Evolutionary conservation across 345 rosid genomes (phyloP), one percentile per base, ranked within the genome.

Genomic region (Acer negundo): DNA sequence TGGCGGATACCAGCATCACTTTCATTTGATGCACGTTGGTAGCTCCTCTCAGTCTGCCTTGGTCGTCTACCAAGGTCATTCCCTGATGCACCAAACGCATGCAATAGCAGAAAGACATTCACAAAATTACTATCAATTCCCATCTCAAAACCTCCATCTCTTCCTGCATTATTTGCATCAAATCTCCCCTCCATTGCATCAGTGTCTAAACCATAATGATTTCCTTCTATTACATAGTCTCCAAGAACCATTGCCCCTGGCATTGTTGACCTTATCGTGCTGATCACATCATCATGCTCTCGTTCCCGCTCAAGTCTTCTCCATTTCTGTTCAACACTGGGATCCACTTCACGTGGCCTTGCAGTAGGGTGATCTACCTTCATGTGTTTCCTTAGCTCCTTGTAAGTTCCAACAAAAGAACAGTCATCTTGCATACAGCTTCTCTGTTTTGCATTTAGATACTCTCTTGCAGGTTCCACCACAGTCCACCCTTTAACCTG

Each of bases 401-500:
- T 92, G 86, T 82, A 95, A 20, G 89, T 84, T 65, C 98, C 99
- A 70, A 85, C 72, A 64, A 88, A 95, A 19, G 88, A 78, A 78
- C 99, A 95, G 51, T 86, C 78, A 70, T 95, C 98, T 87, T 95
- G 98, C 99, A 95, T 95, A 82, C 99, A 95, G 79, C 81, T 92
- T 80, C 99, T 89, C 86, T 69, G 86, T 85, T 95, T 92, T 1
- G 88, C 79, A 85, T 95, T 93, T 47, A 95, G 77, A 84, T 72
- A 91, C 59, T 90, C 86, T 26, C 98, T 84, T 0, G 98, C 99
- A 70, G 96, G 91, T 82, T 93, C 93, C 46, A 95, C 97, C 62
- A 93, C 96, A 28, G 97, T 95, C 97, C 98, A 95, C 10, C 99
- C 99, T 88, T 93, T 93, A 82, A 93, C 96, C 86, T 92, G 92